Evolutionary conservation across 306 rosid species (phyloP), one percentile per base, ranked within the genome.

Genomic region (Fagus crenata): DNA sequence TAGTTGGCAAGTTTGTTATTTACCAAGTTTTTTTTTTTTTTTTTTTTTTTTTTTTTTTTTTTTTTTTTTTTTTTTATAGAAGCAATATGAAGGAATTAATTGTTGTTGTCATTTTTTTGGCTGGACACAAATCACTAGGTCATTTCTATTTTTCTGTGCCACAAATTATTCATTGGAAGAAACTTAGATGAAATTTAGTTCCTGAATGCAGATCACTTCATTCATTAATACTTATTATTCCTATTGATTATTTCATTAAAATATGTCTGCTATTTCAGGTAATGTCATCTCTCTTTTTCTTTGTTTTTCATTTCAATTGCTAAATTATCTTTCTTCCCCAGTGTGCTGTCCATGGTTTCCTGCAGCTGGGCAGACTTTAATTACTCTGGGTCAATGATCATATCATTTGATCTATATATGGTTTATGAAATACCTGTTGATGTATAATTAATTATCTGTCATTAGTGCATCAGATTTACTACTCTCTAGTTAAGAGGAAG

Each of bases 1-100:
- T 59, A 42, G 8, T 55, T 69, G 49, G 56, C 69, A 65, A 41
- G 37, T 33, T n/a, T 28, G 65, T 69, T 6, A 65, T 63, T 84
- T 53, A n/a, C 71, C 58, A 8, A 60, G 14, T 53, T 55, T 71
- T 36, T 68, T 35, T 49, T 60, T 53, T 22, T 40, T 14, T 72
- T 76, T 67, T 58, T 43, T 46, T n/a, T 56, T 22, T 31, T 12
- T 14, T 53, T 53, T 13, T 4, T 53, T 13, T 3, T 3, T 53
- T 1, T 17, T 53, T 15, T 3, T 53, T 15, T 53, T 12, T 12
- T 12, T 12, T 15, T 53, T 12, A 3, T 32, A 60, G 39, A 65
- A 65, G 41, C 14, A 39, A 37, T 39, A 39, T 65, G 71, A 37
- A 37, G 71, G 49, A 65, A 65, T 37, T 65, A 39, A 63, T 33